A percentile compares a stretch with the other conserved stretches of the same genome.
Conservation (phyloP, 2,329 filamentous ascomycete genomes). For the Colletotrichum magnum region DNA sequence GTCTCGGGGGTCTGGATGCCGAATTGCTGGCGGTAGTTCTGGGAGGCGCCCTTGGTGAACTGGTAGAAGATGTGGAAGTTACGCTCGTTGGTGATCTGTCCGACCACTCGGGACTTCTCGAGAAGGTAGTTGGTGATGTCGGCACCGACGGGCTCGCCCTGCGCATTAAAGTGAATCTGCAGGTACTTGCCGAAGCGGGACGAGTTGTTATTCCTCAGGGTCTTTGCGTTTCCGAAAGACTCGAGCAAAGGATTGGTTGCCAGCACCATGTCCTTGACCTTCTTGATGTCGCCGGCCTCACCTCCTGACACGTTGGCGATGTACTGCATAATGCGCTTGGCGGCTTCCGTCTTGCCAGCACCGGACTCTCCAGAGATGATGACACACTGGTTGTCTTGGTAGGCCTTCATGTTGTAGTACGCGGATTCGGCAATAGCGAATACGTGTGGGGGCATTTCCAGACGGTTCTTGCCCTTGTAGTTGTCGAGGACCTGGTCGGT, state of each 20-base stretch:
- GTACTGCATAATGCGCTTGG: constrained; percentile 99
- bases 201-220: constrained; percentile 97
- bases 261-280: constrained; percentile 99
- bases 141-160: constrained; percentile 93
- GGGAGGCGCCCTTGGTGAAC: constrained; percentile 94
- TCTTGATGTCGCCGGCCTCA: constrained; percentile 86
- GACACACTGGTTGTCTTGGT: constrained; percentile 98
- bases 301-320: constrained; percentile 97
- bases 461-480: constrained; percentile 96
- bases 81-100: constrained; percentile 94
- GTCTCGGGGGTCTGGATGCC: constrained; percentile 93
- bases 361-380: constrained; percentile 99
- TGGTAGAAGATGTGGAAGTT: constrained; percentile 99
- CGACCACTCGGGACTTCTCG: constrained; percentile 94
- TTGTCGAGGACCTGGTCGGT: constrained; percentile 93
- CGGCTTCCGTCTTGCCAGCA: constrained; percentile 97
- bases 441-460: constrained; percentile 95
- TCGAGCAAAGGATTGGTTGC: constrained; percentile 97
- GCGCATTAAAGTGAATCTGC: constrained; percentile 93
- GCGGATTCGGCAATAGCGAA: constrained; percentile 96
- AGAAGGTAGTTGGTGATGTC: constrained; percentile 99
- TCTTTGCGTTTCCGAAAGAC: constrained; percentile 99
- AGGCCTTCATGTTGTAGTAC: constrained; percentile 99
- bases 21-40: constrained; percentile 87
- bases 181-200: constrained; percentile 98